Evolutionary conservation across 2,329 filamentous ascomycete genomes (phyloP), one percentile per base, ranked within the genome.

Genomic region (Phialocephala subalpina): DNA sequence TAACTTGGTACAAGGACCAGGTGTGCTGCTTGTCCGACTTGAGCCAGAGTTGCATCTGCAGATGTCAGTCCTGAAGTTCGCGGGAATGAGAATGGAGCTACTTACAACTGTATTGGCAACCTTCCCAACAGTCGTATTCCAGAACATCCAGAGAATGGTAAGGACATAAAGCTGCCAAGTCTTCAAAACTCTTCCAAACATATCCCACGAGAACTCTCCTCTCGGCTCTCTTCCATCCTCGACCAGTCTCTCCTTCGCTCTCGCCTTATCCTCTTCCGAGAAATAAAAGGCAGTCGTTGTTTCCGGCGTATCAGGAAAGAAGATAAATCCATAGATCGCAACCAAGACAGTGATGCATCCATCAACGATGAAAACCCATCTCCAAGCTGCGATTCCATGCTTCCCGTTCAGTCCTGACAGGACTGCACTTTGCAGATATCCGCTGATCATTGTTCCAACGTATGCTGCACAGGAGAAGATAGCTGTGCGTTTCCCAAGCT

Each of bases 151-250:
- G 0, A 87, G 82, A 6, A 86, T 71, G 4, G 86, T 82, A 69
- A 91, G 90, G 1, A 86, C 86, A 81, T 87, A 90, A 82, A 86
- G 89, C 72, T 88, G 84, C 83, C 84, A 88, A 0, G 86, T 87
- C 0, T 79, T 77, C 12, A 90, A 80, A 18, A 88, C 83, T 57
- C 81, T 82, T 67, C 82, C 85, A 36, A 82, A 71, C 70, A 90
- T 88, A 4, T 67, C 66, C 68, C 80, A 75, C 2, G 20, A 82
- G 3, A 87, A 76, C 18, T 83, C 83, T 0, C 83, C 82, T 0
- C 77, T 78, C 47, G 82, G 78, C 58, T 81, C 75, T 4, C 65
- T 74, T 68, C 49, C 78, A 72, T 76, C 77, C 65, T 78, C 76
- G 33, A 80, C 80, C 11, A 82, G 75, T 29, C 81, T 77, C 22